Base-by-base conservation (phyloP, 78 protist species). In the Capsaspora owczarzaki region DNA sequence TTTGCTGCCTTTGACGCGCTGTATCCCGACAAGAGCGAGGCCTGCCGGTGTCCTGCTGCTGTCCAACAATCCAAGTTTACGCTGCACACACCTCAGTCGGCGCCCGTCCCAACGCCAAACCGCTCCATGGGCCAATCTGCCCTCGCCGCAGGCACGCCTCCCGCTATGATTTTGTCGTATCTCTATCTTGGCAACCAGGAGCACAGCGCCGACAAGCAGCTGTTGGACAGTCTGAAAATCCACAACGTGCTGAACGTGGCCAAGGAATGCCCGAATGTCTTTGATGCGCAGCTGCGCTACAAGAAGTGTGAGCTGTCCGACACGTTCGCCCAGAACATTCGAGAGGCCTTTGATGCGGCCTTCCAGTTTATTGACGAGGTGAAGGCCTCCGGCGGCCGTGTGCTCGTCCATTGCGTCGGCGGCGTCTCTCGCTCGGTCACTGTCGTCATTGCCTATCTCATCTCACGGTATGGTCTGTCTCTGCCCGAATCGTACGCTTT, bases 341-440 rank as follows among this genome's bases (percentile, higher is more conserved):
- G 23, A 35, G 23, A 31, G 33, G 63, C 44, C n/a, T 42, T 76
- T 38, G 79, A 77, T 38, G 81, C 47, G 40, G 31, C 69, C 31
- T 27, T 77, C 20, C 49, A 40, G 46, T 77, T 77, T 53, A 77
- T 77, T 27, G 81, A 56, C n/a, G 6, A 27, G 71, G 8, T 35
- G 6, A 4, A 5, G 35, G 44, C 14, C 44, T 20, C 8, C 8
- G 42, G 29, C 49, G 77, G 83, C 37, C 23, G 42, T 8, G 74
- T 80, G 33, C 76, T 80, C 61, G 77, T 80, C 35, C 83, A 80
- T 53, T 80, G 83, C 33, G 61, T 61, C 20, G 83, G 83, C 27
- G 83, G 83, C 42, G 33, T 80, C 12, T 80, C 83, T 6, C 43
- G 83, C 31, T 63, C 76, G 20, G 83, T 80, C 40, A 27, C 83